phyloP scores from a whole-genome alignment of 108 stramenopile genomes.

The Stephanodiscus triporus region DNA sequence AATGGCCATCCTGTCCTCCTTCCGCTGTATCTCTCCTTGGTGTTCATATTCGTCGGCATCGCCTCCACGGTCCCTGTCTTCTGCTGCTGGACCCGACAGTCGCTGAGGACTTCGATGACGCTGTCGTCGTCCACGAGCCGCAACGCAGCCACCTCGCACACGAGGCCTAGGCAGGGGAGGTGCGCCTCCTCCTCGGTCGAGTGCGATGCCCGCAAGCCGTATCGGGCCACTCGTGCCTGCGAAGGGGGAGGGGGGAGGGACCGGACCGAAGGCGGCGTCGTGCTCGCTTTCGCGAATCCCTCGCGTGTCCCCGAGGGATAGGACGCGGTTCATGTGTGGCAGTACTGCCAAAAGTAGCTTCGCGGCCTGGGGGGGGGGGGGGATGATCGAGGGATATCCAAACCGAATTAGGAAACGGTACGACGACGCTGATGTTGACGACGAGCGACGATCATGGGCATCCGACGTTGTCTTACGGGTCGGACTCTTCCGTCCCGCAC shows the following conservation, averaged over 20 bases:
- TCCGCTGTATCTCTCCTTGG: constrained; percentile 39
- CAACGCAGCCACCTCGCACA: too few relatives aligned
- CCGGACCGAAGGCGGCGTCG: constrained; percentile 34
- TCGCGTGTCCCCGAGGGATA: constrained; percentile 66
- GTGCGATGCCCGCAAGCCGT: constrained; percentile 65
- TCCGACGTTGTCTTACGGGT: too few relatives aligned
- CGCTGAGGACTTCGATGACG: too few relatives aligned
- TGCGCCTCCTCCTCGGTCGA: constrained; percentile 86
- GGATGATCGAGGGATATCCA: constrained; percentile 58
- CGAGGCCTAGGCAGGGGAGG: too few relatives aligned
- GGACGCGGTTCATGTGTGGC: constrained; percentile 87
- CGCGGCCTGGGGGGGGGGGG: constrained; percentile 86
- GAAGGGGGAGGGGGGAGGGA: constrained; percentile 47
- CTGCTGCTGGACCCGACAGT: too few relatives aligned
- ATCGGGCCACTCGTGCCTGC: constrained; percentile 67
- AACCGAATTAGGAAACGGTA: constrained; percentile 25
- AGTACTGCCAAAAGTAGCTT: constrained; percentile 87
- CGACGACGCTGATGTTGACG: background rate
- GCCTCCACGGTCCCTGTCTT: constrained; percentile 66
- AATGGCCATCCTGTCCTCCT: constrained; percentile 34
- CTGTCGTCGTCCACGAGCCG: too few relatives aligned
- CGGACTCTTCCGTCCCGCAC: too few relatives aligned
- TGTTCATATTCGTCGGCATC: constrained; percentile 33
- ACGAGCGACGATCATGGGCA: too few relatives aligned
- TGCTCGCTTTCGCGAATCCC: constrained; percentile 63